Evolutionary conservation across 2,329 filamentous ascomycete genomes (phyloP).

Genomic region (Sporothrix inflata): DNA sequence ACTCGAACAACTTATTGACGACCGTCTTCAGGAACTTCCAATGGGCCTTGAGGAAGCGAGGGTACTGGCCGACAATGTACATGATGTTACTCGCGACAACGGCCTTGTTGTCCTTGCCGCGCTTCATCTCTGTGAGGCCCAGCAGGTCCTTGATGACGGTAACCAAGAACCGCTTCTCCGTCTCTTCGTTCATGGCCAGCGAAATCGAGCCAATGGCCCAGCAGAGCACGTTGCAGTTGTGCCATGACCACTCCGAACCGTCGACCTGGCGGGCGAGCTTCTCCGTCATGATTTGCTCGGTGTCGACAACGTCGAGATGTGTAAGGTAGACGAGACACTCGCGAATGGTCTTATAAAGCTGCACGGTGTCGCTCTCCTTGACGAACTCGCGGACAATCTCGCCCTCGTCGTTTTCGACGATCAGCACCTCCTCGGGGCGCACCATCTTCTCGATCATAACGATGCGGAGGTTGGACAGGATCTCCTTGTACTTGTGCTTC

Average conservation of each 20-base stretch:
- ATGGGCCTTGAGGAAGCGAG: slow-evolving; percentile 96
- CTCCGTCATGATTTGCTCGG: slow-evolving; percentile 98
- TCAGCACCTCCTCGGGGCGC: slow-evolving; percentile 92
- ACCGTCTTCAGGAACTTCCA: slow-evolving; percentile 99
- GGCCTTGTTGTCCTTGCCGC: slow-evolving; percentile 98
- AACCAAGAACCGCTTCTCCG: slow-evolving; percentile 96
- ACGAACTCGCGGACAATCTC: slow-evolving; percentile 99
- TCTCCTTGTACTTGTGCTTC: slow-evolving; percentile 97
- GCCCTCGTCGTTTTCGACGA: slow-evolving; percentile 99
- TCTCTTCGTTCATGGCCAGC: slow-evolving; percentile 98
- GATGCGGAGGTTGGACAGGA: slow-evolving; percentile 88
- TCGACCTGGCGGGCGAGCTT: slow-evolving; percentile 96
- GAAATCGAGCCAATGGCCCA: slow-evolving; percentile 99
- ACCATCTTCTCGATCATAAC: slow-evolving; percentile 99
- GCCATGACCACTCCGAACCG: slow-evolving; percentile 96
- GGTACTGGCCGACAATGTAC: slow-evolving; percentile 99
- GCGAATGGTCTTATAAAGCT: slow-evolving; percentile 97
- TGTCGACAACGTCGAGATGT: slow-evolving; percentile 95
- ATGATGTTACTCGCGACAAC: slow-evolving; percentile 99
- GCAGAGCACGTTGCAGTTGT: slow-evolving; percentile 98
- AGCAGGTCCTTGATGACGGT: slow-evolving; percentile 98
- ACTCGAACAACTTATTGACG: slow-evolving; percentile 99
- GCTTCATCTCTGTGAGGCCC: slow-evolving; percentile 97
- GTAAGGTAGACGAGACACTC: slow-evolving; percentile 97
- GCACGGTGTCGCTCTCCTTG: slow-evolving; percentile 98